Base-by-base conservation (phyloP, 2,329 filamentous ascomycete genomes). In the Gnomoniopsis smithogilvyi region DNA sequence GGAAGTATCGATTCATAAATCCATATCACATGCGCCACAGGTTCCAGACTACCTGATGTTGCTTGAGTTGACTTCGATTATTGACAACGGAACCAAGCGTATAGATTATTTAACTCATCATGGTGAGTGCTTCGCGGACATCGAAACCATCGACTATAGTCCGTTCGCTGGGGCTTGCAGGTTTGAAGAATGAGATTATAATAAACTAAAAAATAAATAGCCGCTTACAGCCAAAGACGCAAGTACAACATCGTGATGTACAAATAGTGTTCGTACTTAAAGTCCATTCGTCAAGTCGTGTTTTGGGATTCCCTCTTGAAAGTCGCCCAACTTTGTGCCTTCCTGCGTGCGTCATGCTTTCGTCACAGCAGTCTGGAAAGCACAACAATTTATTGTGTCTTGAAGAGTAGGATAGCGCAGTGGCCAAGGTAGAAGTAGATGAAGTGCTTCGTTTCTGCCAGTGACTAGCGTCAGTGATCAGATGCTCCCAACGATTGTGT, bases 361-460 rank as follows among this genome's bases (percentile, higher is more conserved):
- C 52, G 48, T 46, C 10, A 43, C 8, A 33, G 41, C 24, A 15
- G n/a, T 21, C 41, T 41, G 45, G 6, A 7, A 10, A 34, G 8
- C 17, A 11, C 12, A 15, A 30, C 54, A 49, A 46, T 67, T 72
- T 87, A 98, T 85, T 97, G 94, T 45, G 95, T 99, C 84, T 99
- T 99, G 87, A 98, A 99, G 55, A 99, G 87, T 58, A 99, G 84
- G 72, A 99, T 98, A 61, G 95, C 95, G 76, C 92, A 97, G 82
- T 98, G 95, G 56, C 95, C 95, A 61, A 99, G 89, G 80, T 99
- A 99, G 81, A 99, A 99, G 81, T 99, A 99, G 74, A 99, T 97
- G 81, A 99, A 99, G 78, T 99, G 95, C 80, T 98, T 98, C 30
- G 95, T 98, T 77, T 98, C 95, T 97, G 78, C 22, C 41, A 46